A percentile compares a stretch with the other conserved stretches of the same genome.
Evolutionary conservation across 1,139 yeast species (phyloP).

Genomic region (Yamadazyma oceani): DNA sequence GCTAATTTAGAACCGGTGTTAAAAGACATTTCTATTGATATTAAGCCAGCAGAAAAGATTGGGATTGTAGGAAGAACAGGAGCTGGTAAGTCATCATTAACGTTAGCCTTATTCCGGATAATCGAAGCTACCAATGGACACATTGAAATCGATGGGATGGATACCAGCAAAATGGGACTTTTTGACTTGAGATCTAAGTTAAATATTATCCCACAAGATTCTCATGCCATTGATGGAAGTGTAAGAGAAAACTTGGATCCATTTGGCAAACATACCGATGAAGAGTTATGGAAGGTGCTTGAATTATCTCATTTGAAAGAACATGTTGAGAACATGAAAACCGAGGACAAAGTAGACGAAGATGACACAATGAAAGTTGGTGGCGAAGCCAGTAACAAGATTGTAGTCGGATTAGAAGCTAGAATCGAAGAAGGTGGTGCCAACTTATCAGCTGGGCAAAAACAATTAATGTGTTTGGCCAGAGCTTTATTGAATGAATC

Average conservation of each 20-base stretch:
- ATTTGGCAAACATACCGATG: constrained; percentile 28
- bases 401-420: constrained; percentile 15
- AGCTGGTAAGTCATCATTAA: constrained; percentile 41
- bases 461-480: constrained; percentile 38
- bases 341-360: constrained; percentile 22
- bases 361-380: constrained; percentile 14
- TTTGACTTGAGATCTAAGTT: constrained; percentile 34
- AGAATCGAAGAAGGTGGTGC: constrained; percentile 31
- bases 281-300: constrained; percentile 33
- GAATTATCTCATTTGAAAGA: constrained; percentile 36
- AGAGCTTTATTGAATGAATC: constrained; percentile 36
- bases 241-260: constrained; percentile 41
- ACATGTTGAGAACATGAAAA: constrained; percentile 32
- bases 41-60: constrained; percentile 34
- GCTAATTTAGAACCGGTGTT: constrained; percentile 38
- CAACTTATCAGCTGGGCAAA: constrained; percentile 39
- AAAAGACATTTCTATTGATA: constrained; percentile 25
- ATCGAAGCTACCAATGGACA: constrained; percentile 35
- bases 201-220: constrained; percentile 42
- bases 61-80: constrained; percentile 47
- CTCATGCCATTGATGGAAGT: constrained; percentile 36
- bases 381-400: constrained; percentile 2
- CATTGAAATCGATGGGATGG: constrained; percentile 32
- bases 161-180: constrained; percentile 33
- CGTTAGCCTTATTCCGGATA: constrained; percentile 39